Evolutionary conservation across 75 land plant genomes (phyloP), one percentile per base, ranked within the genome.

Genomic region (Adiantum capillusveneris): DNA sequence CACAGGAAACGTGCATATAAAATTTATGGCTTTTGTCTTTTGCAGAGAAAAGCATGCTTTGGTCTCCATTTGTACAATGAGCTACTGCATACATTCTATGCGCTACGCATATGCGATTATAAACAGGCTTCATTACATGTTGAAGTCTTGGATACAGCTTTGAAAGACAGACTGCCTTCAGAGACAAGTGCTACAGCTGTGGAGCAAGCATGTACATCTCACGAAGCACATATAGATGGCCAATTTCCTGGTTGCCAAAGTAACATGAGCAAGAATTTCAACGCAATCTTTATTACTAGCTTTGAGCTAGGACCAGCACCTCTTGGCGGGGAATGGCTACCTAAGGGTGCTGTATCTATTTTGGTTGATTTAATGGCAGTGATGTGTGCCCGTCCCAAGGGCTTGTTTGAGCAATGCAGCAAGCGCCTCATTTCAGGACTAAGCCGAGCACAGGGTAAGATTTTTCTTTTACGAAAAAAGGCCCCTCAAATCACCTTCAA

Each of bases 271-370:
- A 45, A 21, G 39, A 30, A 30, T 17, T 31, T 21, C 25, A 45
- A 43, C 3, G 25, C 29, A 42, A 26, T 11, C 24, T 53, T 53
- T 56, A 60, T 24, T 37, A 79, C 77, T 37, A 86, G 65, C 22
- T 59, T 94, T 56, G 65, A 65, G 22, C 57, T 94, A 58, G 98
- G 96, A 28, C 85, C 91, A 54, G 56, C 83, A 25, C 96, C 98
- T 9, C 71, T 94, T 30, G 81, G 85, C 75, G 98, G 96, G 52
- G 96, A 94, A 57, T 94, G 98, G 98, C 65, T 94, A 19, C 98
- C 98, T 29, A 88, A 72, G 56, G 78, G 67, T 67, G 96, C 95
- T 54, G 87, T 94, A 1, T 74, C 68, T 70, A 85, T 77, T 11
- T 59, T 94, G 45, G 88, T 94, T 36, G 98, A 94, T 63, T 84